Evolutionary conservation across 2,329 filamentous ascomycete species (phyloP).

Genomic region (Hymenotorrendiella dingleyae): DNA sequence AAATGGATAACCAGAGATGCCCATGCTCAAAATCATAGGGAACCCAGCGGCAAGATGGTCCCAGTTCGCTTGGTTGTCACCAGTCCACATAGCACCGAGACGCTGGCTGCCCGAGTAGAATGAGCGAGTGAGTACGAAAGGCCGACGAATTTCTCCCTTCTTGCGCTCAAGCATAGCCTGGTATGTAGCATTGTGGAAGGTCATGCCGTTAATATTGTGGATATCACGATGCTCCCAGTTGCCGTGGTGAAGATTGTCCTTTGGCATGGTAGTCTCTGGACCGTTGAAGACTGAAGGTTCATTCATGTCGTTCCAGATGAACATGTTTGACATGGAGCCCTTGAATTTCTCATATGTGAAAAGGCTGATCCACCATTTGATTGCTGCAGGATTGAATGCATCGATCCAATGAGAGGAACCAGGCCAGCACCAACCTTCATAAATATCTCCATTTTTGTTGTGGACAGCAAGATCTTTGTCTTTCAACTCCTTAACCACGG

Average conservation of each 20-base stretch:
- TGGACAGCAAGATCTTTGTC: slow-evolving; percentile 77
- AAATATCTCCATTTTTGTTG: slow-evolving; percentile 84
- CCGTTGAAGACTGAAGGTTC: slow-evolving; percentile 99
- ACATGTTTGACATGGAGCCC: slow-evolving; percentile 79
- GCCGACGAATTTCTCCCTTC: slow-evolving; percentile 76
- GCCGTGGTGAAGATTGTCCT: slow-evolving; percentile 88
- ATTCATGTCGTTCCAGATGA: slow-evolving; percentile 99
- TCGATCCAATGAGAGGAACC: slow-evolving; percentile 96
- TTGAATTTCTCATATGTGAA: slow-evolving; percentile 88
- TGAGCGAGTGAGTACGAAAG: slow-evolving; percentile 87
- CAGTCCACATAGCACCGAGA: slow-evolving; percentile 95
- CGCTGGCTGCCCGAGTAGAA: slow-evolving; percentile 91
- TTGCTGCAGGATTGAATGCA: slow-evolving; percentile 86
- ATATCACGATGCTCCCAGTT: slow-evolving; percentile 96
- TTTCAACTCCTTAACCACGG: slow-evolving; percentile 73
- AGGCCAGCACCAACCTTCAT: slow-evolving; percentile 98
- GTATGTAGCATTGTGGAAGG: slow-evolving; percentile 90
- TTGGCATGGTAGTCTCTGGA: slow-evolving; percentile 96
- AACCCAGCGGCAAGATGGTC: slow-evolving; percentile 81
- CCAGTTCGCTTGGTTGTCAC: slow-evolving; percentile 94
- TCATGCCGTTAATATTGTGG: slow-evolving; percentile 93
- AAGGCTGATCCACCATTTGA: slow-evolving; percentile 83
- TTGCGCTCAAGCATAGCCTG: slow-evolving; percentile 78
- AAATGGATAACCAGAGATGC: slow-evolving; percentile 90
- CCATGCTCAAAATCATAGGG: slow-evolving; percentile 90